Evolutionary conservation across 306 rosid genomes (phyloP), one percentile per base, ranked within the genome.

Genomic region (Astragalus membranaceus): DNA sequence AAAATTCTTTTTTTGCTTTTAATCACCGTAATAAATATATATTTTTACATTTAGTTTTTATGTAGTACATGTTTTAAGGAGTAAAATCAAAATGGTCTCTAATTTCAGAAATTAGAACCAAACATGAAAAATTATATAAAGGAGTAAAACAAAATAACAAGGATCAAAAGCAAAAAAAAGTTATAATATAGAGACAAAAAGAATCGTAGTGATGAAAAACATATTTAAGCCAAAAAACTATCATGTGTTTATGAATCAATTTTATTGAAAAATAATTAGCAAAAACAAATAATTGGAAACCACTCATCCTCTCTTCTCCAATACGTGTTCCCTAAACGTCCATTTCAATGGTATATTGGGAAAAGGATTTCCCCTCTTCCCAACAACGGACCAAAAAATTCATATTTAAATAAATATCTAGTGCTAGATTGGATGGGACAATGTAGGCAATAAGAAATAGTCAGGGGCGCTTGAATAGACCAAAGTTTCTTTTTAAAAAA

Each of bases 381-480:
- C 11, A 39, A 39, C 44, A 7, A 7, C 2, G 8, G 44, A 39
- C 44, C 44, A 1, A 39, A 39, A 39, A 39, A 39, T 8, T 7
- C 44, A 39, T 39, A 39, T 75, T 53, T 44, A 65, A 74, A 64
- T 30, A 33, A 75, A 67, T 11, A 10, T 57, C 50, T 59, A 59
- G 30, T 14, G 4, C 14, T 15, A 11, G 26, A 53, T 61, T 41
- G 57, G 49, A 12, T 41, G 71, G 65, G 42, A 76, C 56, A 58
- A 68, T 32, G 48, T 11, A 30, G 15, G 20, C 51, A 44, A 51
- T 54, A 50, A 42, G 50, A 41, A 48, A 15, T 76, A 51, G 23
- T 43, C 36, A 62, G 20, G n/a, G 72, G 48, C 15, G 13, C 51
- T 47, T 42, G 58, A 69, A 32, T 61, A 44, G 36, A 58, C 54